Evolutionary conservation across 768 basidiomycete genomes (phyloP).

Genomic region (Boletus eberwhitei): DNA sequence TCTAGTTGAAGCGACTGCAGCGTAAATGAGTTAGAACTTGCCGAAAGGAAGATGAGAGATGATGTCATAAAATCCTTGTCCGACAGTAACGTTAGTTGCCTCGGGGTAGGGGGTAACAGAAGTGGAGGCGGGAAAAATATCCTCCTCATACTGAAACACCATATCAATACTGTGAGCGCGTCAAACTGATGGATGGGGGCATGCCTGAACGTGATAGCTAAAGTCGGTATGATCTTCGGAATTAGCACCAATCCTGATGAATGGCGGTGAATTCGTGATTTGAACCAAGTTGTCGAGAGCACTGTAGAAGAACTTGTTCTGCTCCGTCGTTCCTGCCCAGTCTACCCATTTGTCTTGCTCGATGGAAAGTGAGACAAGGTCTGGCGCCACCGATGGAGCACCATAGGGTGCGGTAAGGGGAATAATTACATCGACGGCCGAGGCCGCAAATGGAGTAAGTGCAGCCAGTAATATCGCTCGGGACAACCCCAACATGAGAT

Average conservation of each 20-base stretch:
- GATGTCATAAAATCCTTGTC: slow-evolving; percentile 52
- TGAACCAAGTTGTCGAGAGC: slow-evolving; percentile 52
- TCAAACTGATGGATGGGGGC: background rate
- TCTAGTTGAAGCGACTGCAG: background rate
- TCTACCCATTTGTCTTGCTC: slow-evolving; percentile 71
- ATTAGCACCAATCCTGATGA: slow-evolving; percentile 59
- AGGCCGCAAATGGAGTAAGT: slow-evolving; percentile 1
- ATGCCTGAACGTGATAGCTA: slow-evolving; percentile 45
- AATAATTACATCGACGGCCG: slow-evolving; percentile 35
- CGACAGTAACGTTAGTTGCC: slow-evolving; percentile 56
- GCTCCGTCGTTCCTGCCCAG: slow-evolving; percentile 52
- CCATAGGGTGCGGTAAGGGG: slow-evolving; percentile 35
- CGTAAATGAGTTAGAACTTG: slow-evolving; percentile 18
- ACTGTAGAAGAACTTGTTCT: slow-evolving; percentile 60
- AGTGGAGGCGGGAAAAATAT: slow-evolving; percentile 47
- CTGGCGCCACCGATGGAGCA: slow-evolving; percentile 40
- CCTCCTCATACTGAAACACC: slow-evolving; percentile 40
- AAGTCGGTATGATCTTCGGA: slow-evolving; percentile 58
- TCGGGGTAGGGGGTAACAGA: slow-evolving; percentile 61
- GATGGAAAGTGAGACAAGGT: slow-evolving; percentile 61
- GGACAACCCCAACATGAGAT: slow-evolving; percentile 3
- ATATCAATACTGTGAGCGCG: background rate
- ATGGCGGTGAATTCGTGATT: slow-evolving; percentile 51
- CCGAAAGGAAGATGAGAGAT: slow-evolving; percentile 51
- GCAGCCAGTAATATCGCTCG: background rate